Base-by-base conservation (phyloP, 192 early-diverging fungal genomes). In the Lobulomyces angularis region DNA sequence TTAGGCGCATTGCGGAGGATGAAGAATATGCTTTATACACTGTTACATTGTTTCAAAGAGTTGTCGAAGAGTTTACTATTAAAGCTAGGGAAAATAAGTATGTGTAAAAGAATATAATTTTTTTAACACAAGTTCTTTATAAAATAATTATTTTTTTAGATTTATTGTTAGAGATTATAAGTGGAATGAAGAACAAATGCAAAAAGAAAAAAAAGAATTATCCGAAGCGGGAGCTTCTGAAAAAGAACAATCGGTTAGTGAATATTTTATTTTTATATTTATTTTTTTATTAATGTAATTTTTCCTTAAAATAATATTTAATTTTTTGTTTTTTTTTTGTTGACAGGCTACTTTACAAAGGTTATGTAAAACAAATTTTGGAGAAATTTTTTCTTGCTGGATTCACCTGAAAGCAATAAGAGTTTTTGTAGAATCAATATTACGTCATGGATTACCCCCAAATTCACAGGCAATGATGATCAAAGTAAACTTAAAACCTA, bases 381-480 rank as follows among this genome's bases (percentile, higher is more conserved):
- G 90, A 22, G 95, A 97, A 56, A 79, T 85, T 0, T 88, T 90
- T 50, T 55, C 81, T 5, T 83, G 83, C 27, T 97, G 88, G 86
- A 67, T 94, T 27, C 95, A 99, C 51, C 56, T 95, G 45, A 99
- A 97, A 66, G 83, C 83, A 1, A 59, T 99, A 26, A 75, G 93
- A 5, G 78, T 94, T 14, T 97, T 89, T 71, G 90, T 99, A 17
- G 95, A 99, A 56, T 91, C 86, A 12, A 74, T 99, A 3, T 59
- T 99, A 47, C 90, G 95, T 37, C 96, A 99, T 55, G 95, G 95
- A 17, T 69, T 97, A 11, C 91, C 95, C 9, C 90, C 93, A 24
- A 85, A 99, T 55, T 99, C 97, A 50, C 74, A 77, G 37, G 60
- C 69, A 6, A 74, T 82, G 37, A 46, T 82, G 6, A 67, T 95